Base-by-base conservation (phyloP, 2,329 filamentous ascomycete genomes). In the Phialocephala sp. region DNA sequence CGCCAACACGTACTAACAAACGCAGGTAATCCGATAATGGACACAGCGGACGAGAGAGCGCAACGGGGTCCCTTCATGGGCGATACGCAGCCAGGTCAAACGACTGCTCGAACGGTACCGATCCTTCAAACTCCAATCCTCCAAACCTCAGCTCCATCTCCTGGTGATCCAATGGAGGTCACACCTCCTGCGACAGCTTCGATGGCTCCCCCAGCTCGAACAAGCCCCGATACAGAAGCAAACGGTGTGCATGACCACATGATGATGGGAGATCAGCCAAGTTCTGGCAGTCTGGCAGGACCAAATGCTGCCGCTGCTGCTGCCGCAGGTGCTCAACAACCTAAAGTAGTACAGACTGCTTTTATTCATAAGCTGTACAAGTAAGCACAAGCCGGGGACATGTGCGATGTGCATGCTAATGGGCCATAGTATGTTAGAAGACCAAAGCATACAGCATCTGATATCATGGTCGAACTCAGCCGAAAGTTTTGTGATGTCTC, bases 341-440 rank as follows among this genome's bases (percentile, higher is more conserved):
- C 95, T 66, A 99, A 99, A 80, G 94, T 97, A 54, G 93, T 98
- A 18, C 95, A 99, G 81, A 98, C 95, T 12, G 95, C 95, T 24
- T 99, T 99, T 76, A 98, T 99, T 71, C 95, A 99, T 79, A 99
- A 99, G 80, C 87, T 99, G 41, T 99, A 98, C 84, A 97, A 96
- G 94, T 97, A 84, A 76, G 90, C 76, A 65, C 65, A 39, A 62
- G 32, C 50, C 20, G 22, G 41, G 52, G 41, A 35, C 6, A 56
- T 27, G 18, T 41, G 11, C 24, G 20, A 45, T 15, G 36, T 20
- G 14, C 4, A 32, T 65, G 59, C 69, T 75, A 59, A 74, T 66
- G 15, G 15, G 64, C 43, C 55, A 70, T 76, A 98, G 94, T 80
- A 98, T 99, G 95, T 84, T 99, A 68, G 95, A 99, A 79, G 95